Conservation (phyloP, 1,139 yeast species). For the Arxiozyma slooffiae region DNA sequence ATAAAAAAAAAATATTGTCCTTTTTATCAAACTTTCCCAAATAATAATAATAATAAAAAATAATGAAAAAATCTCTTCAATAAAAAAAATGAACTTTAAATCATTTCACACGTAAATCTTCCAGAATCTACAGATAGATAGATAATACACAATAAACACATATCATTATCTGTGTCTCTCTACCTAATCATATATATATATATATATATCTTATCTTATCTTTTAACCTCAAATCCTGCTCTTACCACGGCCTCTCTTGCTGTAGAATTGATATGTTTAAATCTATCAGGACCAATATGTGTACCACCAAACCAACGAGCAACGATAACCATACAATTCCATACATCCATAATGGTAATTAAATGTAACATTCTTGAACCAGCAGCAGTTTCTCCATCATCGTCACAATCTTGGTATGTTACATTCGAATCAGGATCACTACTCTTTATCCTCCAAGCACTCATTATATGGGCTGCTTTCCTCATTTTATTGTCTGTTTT, state of each 20-base stretch:
- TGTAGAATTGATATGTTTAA: constrained; percentile 82
- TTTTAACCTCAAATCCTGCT: constrained; percentile 41
- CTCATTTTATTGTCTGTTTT: constrained; percentile 57
- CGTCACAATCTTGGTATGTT: constrained; percentile 76
- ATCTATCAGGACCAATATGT: constrained; percentile 85
- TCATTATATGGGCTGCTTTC: constrained; percentile 70
- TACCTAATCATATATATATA: too few species aligned
- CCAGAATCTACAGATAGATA: not conserved
- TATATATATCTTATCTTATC: too few species aligned
- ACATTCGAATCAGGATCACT: constrained; percentile 24
- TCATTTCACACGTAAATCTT: constrained; percentile 2
- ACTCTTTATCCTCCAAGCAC: constrained; percentile 65
- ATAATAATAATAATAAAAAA: too few species aligned
- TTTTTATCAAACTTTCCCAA: not conserved
- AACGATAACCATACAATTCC: constrained; percentile 76
- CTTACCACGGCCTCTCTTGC: constrained; percentile 74
- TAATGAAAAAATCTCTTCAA: not conserved
- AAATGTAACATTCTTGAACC: constrained; percentile 81
- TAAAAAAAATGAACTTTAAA: not conserved
- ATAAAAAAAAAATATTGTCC: not conserved
- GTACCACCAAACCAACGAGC: constrained; percentile 92
- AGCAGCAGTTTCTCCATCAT: constrained; percentile 96
- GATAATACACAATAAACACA: not conserved
- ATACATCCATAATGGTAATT: constrained; percentile 67
- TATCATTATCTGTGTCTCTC: not conserved